Conservation (phyloP, 495 filamentous ascomycete genomes). For the Saxophila tyrrhenica region DNA sequence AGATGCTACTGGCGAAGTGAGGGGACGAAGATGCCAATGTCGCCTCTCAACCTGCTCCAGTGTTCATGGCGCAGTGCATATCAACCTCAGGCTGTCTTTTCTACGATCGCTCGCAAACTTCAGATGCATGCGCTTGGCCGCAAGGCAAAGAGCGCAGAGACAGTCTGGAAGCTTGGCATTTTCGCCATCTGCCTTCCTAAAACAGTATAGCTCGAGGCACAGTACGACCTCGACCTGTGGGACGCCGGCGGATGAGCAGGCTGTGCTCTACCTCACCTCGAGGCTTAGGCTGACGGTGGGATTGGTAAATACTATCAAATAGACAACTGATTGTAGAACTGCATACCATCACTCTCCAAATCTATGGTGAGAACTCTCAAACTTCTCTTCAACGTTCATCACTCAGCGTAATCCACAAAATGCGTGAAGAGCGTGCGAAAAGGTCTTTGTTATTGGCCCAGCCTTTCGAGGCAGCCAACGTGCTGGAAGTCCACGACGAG, state of each 20-base stretch:
- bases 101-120: background rate
- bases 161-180: too few species aligned
- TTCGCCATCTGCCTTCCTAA: background rate
- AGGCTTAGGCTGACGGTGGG: background rate
- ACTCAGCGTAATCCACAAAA: too few species aligned
- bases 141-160: too few species aligned
- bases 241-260: too few species aligned
- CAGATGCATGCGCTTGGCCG: too few species aligned
- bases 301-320: background rate
- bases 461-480: too few species aligned
- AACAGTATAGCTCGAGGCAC: background rate
- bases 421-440: too few species aligned
- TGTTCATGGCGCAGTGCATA: background rate
- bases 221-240: too few species aligned
- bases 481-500: background rate
- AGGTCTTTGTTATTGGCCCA: too few species aligned
- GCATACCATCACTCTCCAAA: background rate
- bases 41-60: too few species aligned
- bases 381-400: background rate
- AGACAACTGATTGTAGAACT: too few species aligned
- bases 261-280: background rate
- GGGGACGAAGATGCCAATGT: too few species aligned
- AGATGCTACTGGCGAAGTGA: slow-evolving; percentile 13
- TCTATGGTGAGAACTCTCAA: background rate
- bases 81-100: background rate